Evolutionary conservation across 768 basidiomycete genomes (phyloP).

Genomic region (Chalciporus piperatus): DNA sequence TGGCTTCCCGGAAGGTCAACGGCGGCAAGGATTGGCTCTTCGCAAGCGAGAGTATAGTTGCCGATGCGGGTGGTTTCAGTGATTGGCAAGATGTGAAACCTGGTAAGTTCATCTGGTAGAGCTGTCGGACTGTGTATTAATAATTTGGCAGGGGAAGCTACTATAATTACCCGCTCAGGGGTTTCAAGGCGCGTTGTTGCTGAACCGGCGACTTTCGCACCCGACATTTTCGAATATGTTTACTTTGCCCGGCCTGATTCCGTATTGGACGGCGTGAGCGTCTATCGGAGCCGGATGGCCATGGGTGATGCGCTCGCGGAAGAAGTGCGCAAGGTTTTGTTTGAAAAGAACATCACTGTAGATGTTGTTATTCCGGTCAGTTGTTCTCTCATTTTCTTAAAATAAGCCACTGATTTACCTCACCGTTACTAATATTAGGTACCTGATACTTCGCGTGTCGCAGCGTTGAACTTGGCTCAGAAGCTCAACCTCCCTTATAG

Average conservation of each 20-base stretch:
- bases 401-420: not conserved
- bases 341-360: constrained; percentile 63
- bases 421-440: constrained; percentile 45
- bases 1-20: constrained; percentile 63
- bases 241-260: constrained; percentile 99
- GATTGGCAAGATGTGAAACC: constrained; percentile 95
- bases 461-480: constrained; percentile 93
- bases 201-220: constrained; percentile 74
- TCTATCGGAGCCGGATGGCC: constrained; percentile 97
- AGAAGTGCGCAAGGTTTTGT: constrained; percentile 75
- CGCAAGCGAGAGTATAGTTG: constrained; percentile 94
- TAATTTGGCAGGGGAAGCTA: constrained; percentile 70
- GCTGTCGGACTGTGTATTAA: not conserved
- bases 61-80: constrained; percentile 86
- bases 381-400: not conserved
- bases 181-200: constrained; percentile 76
- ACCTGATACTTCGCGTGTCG: constrained; percentile 95
- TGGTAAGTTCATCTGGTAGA: constrained; percentile 44
- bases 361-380: constrained; percentile 95
- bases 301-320: constrained; percentile 96
- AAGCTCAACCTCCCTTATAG: constrained; percentile 87
- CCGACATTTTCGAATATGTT: constrained; percentile 98
- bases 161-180: constrained; percentile 86
- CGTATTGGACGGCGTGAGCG: constrained; percentile 94
- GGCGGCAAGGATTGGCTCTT: constrained; percentile 82